phyloP scores from a whole-genome alignment of 1,284 basidiomycete genomes.

The Paramarasmius palmivorus region DNA sequence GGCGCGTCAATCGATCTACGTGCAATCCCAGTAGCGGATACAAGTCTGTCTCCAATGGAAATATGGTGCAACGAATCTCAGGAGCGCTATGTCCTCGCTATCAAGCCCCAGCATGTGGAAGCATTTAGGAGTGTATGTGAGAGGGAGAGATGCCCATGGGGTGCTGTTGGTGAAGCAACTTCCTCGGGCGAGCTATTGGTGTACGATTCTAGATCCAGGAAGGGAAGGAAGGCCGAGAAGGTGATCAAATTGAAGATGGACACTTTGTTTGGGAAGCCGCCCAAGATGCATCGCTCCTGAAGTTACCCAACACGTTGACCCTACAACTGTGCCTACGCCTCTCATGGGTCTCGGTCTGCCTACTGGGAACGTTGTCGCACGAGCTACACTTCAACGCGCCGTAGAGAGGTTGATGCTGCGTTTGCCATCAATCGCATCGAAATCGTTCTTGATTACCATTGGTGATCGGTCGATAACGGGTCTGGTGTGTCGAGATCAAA shows the following conservation, averaged over 20 bases:
- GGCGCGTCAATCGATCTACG: slow-evolving; percentile 32
- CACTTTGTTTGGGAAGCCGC: slow-evolving; percentile 95
- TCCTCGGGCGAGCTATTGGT: slow-evolving; percentile 83
- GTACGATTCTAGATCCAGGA: slow-evolving; percentile 26
- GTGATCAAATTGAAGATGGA: slow-evolving; percentile 94
- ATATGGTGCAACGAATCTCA: slow-evolving; percentile 99
- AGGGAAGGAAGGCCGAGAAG: too few species aligned
- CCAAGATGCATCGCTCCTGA: slow-evolving; percentile 82
- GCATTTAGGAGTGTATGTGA: slow-evolving; percentile 79
- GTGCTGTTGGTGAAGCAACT: slow-evolving; percentile 88
- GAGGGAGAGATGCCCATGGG: slow-evolving; percentile 92
- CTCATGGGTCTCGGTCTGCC: slow-evolving; percentile 24
- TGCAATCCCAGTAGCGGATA: slow-evolving; percentile 90
- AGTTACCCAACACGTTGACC: too few species aligned
- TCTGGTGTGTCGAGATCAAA: slow-evolving; percentile 94
- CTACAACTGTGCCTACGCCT: slow-evolving; percentile 33
- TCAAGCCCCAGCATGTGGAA: slow-evolving; percentile 46
- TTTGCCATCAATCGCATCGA: slow-evolving; percentile 91
- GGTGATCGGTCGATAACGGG: slow-evolving; percentile 95
- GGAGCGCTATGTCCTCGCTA: slow-evolving; percentile 95
- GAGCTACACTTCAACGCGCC: slow-evolving; percentile 41
- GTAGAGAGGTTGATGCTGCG: slow-evolving; percentile 82
- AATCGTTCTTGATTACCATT: slow-evolving; percentile 98
- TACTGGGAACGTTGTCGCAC: too few species aligned
- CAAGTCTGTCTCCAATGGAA: slow-evolving; percentile 97